Percentiles rank a stretch among this genome's conserved stretches.
phyloP scores from a whole-genome alignment of 2,329 filamentous ascomycete species.

The Hortaea werneckii region DNA sequence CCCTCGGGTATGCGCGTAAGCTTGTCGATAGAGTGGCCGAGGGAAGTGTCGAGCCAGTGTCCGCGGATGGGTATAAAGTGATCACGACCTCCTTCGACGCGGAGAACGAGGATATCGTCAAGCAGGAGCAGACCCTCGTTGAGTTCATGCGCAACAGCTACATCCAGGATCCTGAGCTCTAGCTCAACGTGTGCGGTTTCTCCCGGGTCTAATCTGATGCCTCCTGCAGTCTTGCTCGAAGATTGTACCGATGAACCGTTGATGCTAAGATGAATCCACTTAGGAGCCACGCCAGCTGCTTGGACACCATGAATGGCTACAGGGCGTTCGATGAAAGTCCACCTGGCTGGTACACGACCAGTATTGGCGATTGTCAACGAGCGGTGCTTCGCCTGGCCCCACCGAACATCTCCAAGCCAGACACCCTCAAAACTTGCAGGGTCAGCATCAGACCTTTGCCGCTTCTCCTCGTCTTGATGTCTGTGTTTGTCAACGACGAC shows the following conservation, averaged over 20 bases:
- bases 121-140: conserved; percentile 58
- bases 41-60: conserved; percentile 69
- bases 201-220: conserved; percentile 68
- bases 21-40: conserved; percentile 79
- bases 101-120: conserved; percentile 80
- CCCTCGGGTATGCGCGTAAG: conserved; percentile 74
- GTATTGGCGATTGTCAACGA: conserved; percentile 86
- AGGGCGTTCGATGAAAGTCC: conserved; percentile 69
- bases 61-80: conserved; percentile 80
- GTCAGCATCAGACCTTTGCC: conserved; percentile 27
- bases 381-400: conserved; percentile 54
- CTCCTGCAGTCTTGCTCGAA: conserved; percentile 21
- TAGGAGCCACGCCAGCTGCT: conserved; percentile 33
- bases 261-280: conserved; percentile 58
- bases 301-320: conserved; percentile 29
- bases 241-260: conserved; percentile 14
- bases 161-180: conserved; percentile 54
- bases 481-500: conserved; percentile 60
- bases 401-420: conserved; percentile 68
- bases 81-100: conserved; percentile 74
- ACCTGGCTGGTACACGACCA: conserved; percentile 66
- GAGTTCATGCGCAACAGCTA: conserved; percentile 55
- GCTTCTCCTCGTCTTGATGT: conserved; percentile 22
- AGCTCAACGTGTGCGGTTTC: conserved; percentile 67
- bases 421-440: conserved; percentile 45